phyloP scores from a whole-genome alignment of 192 early-diverging fungal species.

The Linnemannia zychae region DNA sequence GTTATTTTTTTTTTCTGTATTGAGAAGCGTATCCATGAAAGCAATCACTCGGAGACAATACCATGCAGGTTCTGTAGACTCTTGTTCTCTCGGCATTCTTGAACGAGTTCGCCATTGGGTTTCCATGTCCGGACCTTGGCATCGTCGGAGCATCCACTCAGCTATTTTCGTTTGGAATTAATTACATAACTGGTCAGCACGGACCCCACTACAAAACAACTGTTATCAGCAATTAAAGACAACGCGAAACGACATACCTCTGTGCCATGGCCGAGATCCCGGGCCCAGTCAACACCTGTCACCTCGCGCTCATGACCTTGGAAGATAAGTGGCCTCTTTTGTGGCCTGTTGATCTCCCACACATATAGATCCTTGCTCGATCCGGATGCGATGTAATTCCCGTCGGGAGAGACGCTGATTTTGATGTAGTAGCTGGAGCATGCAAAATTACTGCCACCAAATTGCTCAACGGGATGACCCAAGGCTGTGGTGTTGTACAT shows the following conservation, averaged over 20 bases:
- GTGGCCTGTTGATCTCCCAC: slow-evolving; percentile 73
- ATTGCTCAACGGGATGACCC: slow-evolving; percentile 61
- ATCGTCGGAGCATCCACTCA: slow-evolving; percentile 86
- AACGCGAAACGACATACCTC: slow-evolving; percentile 45
- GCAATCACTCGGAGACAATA: slow-evolving; percentile 28
- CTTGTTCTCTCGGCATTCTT: slow-evolving; percentile 33
- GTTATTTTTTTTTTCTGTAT: not conserved
- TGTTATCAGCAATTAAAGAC: not conserved
- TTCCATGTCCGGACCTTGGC: slow-evolving; percentile 81
- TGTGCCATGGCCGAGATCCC: slow-evolving; percentile 58
- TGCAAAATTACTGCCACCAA: slow-evolving; percentile 63
- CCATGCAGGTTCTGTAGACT: slow-evolving; percentile 29
- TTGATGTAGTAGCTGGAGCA: slow-evolving; percentile 79
- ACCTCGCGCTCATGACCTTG: slow-evolving; percentile 77
- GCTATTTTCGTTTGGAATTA: slow-evolving; percentile 55
- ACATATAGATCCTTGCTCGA: slow-evolving; percentile 77
- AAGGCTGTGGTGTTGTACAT: slow-evolving; percentile 74
- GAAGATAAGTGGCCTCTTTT: slow-evolving; percentile 66
- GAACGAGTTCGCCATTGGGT: slow-evolving; percentile 26
- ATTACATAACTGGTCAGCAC: too few relatives aligned
- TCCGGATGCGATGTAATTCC: slow-evolving; percentile 77
- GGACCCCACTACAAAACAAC: not conserved
- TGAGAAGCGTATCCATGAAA: not conserved
- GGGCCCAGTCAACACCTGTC: slow-evolving; percentile 82
- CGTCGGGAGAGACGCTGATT: slow-evolving; percentile 80